A percentile compares a stretch with the other conserved stretches of the same genome.
Conservation (phyloP, 1,284 basidiomycete species). For the Trichosporon asahii region DNA sequence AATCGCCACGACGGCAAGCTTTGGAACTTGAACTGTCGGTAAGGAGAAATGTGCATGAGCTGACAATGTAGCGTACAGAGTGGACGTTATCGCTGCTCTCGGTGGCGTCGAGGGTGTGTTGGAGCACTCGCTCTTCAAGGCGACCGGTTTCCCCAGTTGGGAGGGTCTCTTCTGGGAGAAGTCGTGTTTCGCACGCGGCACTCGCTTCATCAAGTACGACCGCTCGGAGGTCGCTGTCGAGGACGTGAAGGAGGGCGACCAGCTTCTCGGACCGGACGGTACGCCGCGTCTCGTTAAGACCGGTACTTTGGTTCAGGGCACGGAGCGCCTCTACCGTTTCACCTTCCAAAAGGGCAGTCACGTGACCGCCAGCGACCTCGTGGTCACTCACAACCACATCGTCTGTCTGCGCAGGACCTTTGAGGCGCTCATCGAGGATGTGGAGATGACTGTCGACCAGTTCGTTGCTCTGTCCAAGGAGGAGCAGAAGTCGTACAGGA, state of each 20-base stretch:
- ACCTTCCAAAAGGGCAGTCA: neutral
- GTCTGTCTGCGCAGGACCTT: too few relatives aligned
- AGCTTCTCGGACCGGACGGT: slow-evolving; percentile 19
- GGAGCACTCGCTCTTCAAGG: slow-evolving; percentile 97
- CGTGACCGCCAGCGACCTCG: too few relatives aligned
- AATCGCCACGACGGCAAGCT: slow-evolving; percentile 97
- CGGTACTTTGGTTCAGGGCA: slow-evolving; percentile 9
- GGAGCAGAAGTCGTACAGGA: too few relatives aligned
- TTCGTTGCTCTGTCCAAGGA: too few relatives aligned
- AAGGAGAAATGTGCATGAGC: too few relatives aligned
- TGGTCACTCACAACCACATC: too few relatives aligned
- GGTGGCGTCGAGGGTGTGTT: slow-evolving; percentile 83
- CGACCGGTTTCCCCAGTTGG: slow-evolving; percentile 65
- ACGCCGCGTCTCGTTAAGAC: slow-evolving; percentile 7
- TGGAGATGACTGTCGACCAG: too few relatives aligned
- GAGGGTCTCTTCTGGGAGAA: slow-evolving; percentile 87
- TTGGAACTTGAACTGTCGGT: slow-evolving; percentile 86
- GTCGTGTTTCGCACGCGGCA: slow-evolving; percentile 54
- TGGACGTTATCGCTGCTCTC: slow-evolving; percentile 97
- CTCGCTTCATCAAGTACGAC: slow-evolving; percentile 9
- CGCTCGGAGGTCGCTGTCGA: slow-evolving; percentile 10
- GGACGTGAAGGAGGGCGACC: slow-evolving; percentile 21
- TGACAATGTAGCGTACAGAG: slow-evolving; percentile 69
- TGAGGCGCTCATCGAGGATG: too few relatives aligned
- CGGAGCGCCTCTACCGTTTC: slow-evolving; percentile 16